A percentile compares a stretch with the other conserved stretches of the same genome.
phyloP scores from a whole-genome alignment of 1,139 yeast genomes.

The Blastobotrys arbuscula region DNA sequence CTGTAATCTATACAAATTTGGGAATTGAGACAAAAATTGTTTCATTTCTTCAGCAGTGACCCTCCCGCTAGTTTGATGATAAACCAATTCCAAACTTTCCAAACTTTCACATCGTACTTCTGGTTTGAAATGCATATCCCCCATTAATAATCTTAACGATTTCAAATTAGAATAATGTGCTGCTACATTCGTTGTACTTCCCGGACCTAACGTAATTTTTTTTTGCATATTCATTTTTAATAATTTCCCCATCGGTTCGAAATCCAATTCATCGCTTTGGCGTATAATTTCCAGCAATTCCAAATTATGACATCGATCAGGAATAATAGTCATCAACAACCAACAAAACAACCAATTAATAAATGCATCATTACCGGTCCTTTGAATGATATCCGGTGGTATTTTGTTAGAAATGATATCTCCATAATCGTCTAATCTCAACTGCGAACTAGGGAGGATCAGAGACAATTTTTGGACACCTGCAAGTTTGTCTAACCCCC shows the following conservation, averaged over 20 bases:
- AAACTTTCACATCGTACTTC: constrained; percentile 6
- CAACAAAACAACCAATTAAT: constrained; percentile 10
- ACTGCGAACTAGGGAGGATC: not conserved
- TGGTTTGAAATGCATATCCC: constrained; percentile 2
- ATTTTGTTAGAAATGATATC: constrained; percentile 1
- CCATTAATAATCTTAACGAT: constrained; percentile 9
- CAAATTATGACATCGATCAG: constrained; percentile 8
- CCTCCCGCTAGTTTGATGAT: constrained; percentile 8
- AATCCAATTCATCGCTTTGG: not conserved
- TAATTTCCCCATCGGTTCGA: constrained; percentile 6
- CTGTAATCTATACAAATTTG: constrained; percentile 1
- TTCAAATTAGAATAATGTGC: not conserved
- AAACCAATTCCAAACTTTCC: constrained; percentile 7
- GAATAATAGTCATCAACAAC: constrained; percentile 3
- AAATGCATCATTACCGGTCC: constrained; percentile 8
- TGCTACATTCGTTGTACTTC: constrained; percentile 6
- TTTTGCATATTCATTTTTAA: not conserved
- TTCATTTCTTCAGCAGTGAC: constrained; percentile 3
- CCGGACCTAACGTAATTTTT: constrained; percentile 4
- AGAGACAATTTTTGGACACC: not conserved
- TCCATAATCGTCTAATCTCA: constrained; percentile 2
- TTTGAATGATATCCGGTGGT: constrained; percentile 7
- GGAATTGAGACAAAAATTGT: constrained; percentile 6
- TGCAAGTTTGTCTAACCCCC: constrained; percentile 8
- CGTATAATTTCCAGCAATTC: not conserved